Evolutionary conservation across 2,329 filamentous ascomycete species (phyloP).

Genomic region (Colletotrichum kahawae): DNA sequence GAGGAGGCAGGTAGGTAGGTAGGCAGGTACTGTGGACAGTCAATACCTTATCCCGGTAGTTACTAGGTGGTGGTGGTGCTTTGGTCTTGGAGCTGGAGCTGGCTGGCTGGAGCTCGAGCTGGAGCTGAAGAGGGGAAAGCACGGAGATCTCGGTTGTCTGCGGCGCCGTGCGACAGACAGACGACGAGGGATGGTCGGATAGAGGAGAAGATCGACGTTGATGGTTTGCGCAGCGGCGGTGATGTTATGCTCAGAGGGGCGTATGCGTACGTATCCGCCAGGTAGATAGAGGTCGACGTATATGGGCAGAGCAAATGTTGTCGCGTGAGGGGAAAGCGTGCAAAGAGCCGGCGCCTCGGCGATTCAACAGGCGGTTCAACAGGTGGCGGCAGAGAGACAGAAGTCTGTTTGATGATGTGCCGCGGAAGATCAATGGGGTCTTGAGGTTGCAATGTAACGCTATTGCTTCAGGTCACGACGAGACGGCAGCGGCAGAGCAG

Average conservation of each 20-base stretch:
- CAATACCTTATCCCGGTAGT: background rate
- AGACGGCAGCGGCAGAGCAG: background rate
- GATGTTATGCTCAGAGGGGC: background rate
- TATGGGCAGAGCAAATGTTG: background rate
- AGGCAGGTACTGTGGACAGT: background rate
- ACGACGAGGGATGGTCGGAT: background rate
- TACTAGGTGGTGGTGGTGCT: background rate
- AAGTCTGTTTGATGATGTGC: conserved; percentile 11
- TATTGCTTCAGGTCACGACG: background rate
- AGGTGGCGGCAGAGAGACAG: conserved; percentile 6
- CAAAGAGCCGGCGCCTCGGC: conserved; percentile 11
- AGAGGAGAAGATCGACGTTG: background rate
- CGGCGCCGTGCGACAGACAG: conserved; percentile 15
- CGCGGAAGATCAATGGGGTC: conserved; percentile 6
- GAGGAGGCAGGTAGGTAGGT: background rate
- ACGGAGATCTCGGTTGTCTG: conserved; percentile 16
- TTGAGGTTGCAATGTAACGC: background rate
- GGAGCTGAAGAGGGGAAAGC: conserved; percentile 10
- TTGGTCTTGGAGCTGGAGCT: background rate
- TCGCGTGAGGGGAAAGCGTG: conserved; percentile 12
- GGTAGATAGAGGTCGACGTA: background rate
- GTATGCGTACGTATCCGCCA: background rate
- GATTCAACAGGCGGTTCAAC: background rate
- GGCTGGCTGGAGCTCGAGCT: background rate
- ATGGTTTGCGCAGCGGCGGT: background rate